Conservation (phyloP, 805 yeast genomes). For the Pichia pseudocactophila region DNA sequence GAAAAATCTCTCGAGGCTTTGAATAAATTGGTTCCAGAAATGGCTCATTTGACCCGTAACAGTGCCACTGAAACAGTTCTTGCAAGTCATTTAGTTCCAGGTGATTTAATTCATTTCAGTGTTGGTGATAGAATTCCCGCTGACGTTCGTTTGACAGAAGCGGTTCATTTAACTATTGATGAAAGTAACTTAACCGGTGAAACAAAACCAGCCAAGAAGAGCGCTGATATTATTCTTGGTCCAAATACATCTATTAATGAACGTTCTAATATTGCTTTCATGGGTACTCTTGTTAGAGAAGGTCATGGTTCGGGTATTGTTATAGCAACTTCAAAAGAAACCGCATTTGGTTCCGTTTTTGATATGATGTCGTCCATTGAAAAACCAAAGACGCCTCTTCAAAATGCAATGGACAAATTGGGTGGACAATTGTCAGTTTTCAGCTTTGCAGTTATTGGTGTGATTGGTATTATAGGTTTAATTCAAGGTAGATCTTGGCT, state of each 20-base stretch:
- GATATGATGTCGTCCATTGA: constrained; percentile 93
- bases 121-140: constrained; percentile 98
- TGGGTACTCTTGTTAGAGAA: constrained; percentile 96
- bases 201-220: constrained; percentile 75
- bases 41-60: constrained; percentile 81
- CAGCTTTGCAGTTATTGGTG: constrained; percentile 80
- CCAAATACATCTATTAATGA: constrained; percentile 34
- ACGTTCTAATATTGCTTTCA: constrained; percentile 74
- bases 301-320: constrained; percentile 95
- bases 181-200: constrained; percentile 96
- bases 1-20: constrained; percentile 92
- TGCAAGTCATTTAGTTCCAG: constrained; percentile 88
- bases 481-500: constrained; percentile 91
- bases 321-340: constrained; percentile 77
- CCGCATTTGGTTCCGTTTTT: constrained; percentile 92
- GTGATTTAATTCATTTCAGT: constrained; percentile 81
- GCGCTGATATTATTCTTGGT: constrained; percentile 34
- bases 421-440: constrained; percentile 84
- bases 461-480: constrained; percentile 86
- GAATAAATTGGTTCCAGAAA: constrained; percentile 92
- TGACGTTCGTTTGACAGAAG: constrained; percentile 71
- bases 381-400: constrained; percentile 97
- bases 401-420: constrained; percentile 87
- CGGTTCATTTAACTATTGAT: constrained; percentile 77
- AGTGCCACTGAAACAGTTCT: constrained; percentile 72